phyloP scores from a whole-genome alignment of 192 early-diverging fungal genomes.

The Entrophospora sp. region DNA sequence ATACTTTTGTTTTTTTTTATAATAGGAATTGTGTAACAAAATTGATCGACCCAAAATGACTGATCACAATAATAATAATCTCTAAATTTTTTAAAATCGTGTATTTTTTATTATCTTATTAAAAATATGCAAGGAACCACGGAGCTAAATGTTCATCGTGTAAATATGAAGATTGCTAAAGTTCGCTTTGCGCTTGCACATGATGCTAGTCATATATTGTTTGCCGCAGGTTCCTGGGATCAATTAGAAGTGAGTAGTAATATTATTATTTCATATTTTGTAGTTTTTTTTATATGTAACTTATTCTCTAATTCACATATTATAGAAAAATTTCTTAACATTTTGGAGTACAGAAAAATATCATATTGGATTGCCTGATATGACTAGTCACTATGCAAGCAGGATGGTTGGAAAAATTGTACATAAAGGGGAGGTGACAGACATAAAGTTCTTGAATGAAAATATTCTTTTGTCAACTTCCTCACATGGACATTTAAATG shows the following conservation, averaged over 20 bases:
- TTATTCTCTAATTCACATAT: not conserved
- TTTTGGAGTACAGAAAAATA: conserved; percentile 13
- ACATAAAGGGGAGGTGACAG: conserved; percentile 18
- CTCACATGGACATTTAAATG: conserved; percentile 14
- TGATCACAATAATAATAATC: no score
- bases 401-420: not conserved
- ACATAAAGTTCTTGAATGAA: conserved; percentile 8
- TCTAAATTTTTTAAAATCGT: not conserved
- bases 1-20: no score
- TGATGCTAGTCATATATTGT: conserved; percentile 2
- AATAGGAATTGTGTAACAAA: no score
- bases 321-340: conserved; percentile 14
- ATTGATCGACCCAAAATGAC: no score
- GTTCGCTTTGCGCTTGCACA: conserved; percentile 7
- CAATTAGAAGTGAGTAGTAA: conserved; percentile 1
- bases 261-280: not conserved
- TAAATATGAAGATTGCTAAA: conserved; percentile 22
- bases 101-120: not conserved
- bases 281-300: not conserved
- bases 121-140: not conserved
- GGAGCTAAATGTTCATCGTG: not conserved
- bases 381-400: not conserved
- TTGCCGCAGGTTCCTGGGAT: conserved; percentile 23
- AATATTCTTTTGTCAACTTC: conserved; percentile 13
- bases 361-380: not conserved